Evolutionary conservation across 1,284 basidiomycete genomes (phyloP).

Genomic region (Microbotryomycetes sp.): DNA sequence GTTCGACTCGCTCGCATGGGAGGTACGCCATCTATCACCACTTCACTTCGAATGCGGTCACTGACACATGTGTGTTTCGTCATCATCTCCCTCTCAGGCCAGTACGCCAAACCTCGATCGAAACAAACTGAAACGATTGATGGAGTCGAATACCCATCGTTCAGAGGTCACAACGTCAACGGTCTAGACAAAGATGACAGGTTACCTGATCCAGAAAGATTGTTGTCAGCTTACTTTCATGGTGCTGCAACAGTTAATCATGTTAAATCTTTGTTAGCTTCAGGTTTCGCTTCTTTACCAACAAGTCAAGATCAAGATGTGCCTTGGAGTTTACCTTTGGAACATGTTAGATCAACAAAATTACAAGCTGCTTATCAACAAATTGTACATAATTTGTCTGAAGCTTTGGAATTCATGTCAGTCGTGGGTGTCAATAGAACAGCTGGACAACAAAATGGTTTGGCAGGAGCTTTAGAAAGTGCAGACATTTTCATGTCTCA

Average conservation of each 20-base stretch:
- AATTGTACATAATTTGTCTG: conserved; percentile 76
- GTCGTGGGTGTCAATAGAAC: conserved; percentile 66
- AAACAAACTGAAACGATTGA: conserved; percentile 67
- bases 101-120: conserved; percentile 93
- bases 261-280: conserved; percentile 76
- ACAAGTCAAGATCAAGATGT: conserved; percentile 56
- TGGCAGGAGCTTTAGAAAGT: conserved; percentile 69
- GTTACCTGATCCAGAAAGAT: conserved; percentile 76
- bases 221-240: conserved; percentile 88
- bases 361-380: conserved; percentile 73
- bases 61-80: too few relatives aligned
- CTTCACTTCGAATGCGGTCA: too few relatives aligned
- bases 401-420: conserved; percentile 86
- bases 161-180: conserved; percentile 96
- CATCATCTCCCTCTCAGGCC: conserved; percentile 41
- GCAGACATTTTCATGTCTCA: conserved; percentile 86
- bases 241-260: conserved; percentile 90
- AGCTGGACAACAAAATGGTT: conserved; percentile 57
- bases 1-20: conserved; percentile 88
- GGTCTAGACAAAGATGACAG: conserved; percentile 66
- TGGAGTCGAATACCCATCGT: conserved; percentile 53
- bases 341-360: conserved; percentile 76
- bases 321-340: conserved; percentile 85
- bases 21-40: conserved; percentile 51
- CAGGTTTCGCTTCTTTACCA: conserved; percentile 70